Evolutionary conservation across 2,329 filamentous ascomycete genomes (phyloP), one percentile per base, ranked within the genome.

Genomic region (Aureobasidium melanogenum): DNA sequence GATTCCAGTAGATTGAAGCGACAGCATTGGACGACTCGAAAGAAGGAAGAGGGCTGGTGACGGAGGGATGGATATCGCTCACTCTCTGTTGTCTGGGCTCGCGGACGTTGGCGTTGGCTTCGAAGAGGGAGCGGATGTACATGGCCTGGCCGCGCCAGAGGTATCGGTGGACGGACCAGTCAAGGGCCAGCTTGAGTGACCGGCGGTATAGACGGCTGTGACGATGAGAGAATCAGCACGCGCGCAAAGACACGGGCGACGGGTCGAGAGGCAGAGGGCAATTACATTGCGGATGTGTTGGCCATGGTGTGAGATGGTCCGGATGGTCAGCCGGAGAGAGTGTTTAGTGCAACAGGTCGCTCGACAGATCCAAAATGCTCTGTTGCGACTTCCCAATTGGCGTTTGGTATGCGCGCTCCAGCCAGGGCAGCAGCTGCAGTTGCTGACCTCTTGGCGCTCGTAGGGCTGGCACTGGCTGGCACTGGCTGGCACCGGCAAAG

Each of bases 101-200:
- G 62, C 83, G 85, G 63, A 97, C 80, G 72, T 91, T 80, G 73
- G 85, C 89, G 76, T 99, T 97, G 62, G 91, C 91, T 74, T 99
- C 94, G 73, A 97, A 99, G 15, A 97, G 82, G 39, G 88, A 91
- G 69, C 94, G 88, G 70, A 99, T 96, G 75, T 99, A 97, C 65
- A 97, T 80, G 34, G 94, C 94, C 76, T 97, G 94, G 64, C 93
- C 92, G 69, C 94, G 88, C 93, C 94, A 99, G 64, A 97, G 78
- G 70, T 93, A 85, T 67, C 94, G 85, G 74, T 97, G 89, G 65
- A 97, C 91, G 62, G 91, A 85, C 94, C 94, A 99, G 79, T 97
- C 91, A 67, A 97, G 85, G 44, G 94, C 84, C 66, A 97, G 86
- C 82, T 97, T 97, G 72, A 99, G 77, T 28, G 91, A 91, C 68